Base-by-base conservation (phyloP, 176 grass and related monocot genomes). In the Poa pratensis region DNA sequence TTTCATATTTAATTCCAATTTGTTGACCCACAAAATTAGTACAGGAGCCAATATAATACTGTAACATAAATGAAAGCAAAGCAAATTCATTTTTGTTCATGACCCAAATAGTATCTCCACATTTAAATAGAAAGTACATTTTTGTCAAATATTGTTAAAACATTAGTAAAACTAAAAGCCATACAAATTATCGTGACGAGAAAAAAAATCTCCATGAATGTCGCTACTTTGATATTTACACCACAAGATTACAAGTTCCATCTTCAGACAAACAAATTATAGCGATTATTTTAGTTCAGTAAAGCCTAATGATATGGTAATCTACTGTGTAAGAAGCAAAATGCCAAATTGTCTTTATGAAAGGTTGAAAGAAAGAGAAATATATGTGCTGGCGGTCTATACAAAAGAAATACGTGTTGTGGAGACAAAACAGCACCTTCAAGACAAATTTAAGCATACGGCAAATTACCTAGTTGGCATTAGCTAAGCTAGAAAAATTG, bases 241-340 rank as follows among this genome's bases (percentile, higher is more conserved):
- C 24, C 57, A 70, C n/a, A 19, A 54, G 65, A 71, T 55, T 69
- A 84, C 78, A 34, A 61, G 10, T 83, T 50, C 0, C 40, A 22
- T 27, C 39, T 84, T 84, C 39, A 53, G 54, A 59, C n/a, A 83
- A 72, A 32, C 40, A 70, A 26, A 84, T 6, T 26, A 8, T 73
- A 79, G 0, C 3, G 7, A 88, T 12, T 54, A 22, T 14, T 42
- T 73, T 51, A 24, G 46, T 80, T 89, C 72, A 51, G 23, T 51
- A 85, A 53, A 46, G 15, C 1, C 3, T 4, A 75, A 68, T 73
- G 37, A 49, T 58, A 62, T 61, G 39, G 17, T 49, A 69, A 39
- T 52, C 34, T 60, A 75, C 9, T 28, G 58, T 69, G 34, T 42
- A 2, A 51, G 24, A 34, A 30, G 37, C 14, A 15, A 43, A 26